Evolutionary conservation across 768 basidiomycete genomes (phyloP), one percentile per base, ranked within the genome.

Genomic region (Boletus patriciae): DNA sequence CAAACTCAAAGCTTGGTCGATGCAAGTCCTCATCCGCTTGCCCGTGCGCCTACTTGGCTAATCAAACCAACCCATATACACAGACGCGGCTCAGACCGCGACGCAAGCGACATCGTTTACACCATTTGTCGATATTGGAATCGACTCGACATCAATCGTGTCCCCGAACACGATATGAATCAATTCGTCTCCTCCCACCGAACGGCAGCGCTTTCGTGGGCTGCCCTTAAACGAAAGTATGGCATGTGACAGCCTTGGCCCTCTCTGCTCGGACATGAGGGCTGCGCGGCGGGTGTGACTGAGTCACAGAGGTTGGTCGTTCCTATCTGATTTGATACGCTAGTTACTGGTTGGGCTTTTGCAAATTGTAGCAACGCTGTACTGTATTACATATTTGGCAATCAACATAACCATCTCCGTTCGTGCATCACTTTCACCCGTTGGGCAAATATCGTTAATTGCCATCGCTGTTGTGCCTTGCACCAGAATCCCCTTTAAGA

Each of bases 141-240:
- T 67, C 79, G 81, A 52, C 82, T 93, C 58, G 91, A 93, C 71
- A 84, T 92, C 62, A 93, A 93, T 68, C 88, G 91, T 62, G 86
- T 93, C 57, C 85, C 86, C 27, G 91, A 93, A 71, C 83, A 85
- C 57, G 91, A 93, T 67, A 93, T 93, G 91, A 84, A 83, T 56
- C 78, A 81, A 31, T 93, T 93, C 66, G 85, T 88, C 31, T 66
- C 77, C 15, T 77, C 77, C 37, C 79, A 88, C 64, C 70, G 79
- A 43, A 74, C 79, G n/a, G 88, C 82, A 42, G 83, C 79, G 11
- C 80, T 87, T 19, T 85, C 87, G 7, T 93, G 91, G 91, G 74
- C 76, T 46, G 85, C 90, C 44, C 75, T 93, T 57, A 85, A 83
- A 73, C 80, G 82, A 73, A 90, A 86, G 67, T 91, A 91, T 65